Base-by-base conservation (phyloP, 345 rosid species). In the Anacardium occidentale region DNA sequence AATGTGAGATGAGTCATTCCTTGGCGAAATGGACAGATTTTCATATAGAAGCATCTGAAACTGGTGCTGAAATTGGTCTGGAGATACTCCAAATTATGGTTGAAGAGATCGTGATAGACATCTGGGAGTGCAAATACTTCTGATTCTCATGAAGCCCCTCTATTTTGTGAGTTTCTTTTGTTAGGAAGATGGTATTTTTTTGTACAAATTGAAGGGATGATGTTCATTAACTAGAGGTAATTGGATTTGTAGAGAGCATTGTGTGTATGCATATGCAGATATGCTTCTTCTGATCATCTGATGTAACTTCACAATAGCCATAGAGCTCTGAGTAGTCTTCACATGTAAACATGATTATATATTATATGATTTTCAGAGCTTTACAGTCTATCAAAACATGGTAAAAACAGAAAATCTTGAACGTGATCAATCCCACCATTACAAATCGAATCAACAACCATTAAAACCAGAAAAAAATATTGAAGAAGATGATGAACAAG, bases 21-120 rank as follows among this genome's bases (percentile, higher is more conserved):
- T 74, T 87, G 52, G 94, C 88, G 60, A 91, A 87, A 76, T 94
- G 93, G 98, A 74, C 80, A 11, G 90, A 89, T 74, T 83, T 90
- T 45, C 90, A 87, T 24, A 74, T 83, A 0, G 92, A 89, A 78
- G 72, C 78, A 32, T 81, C 79, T 55, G 97, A 91, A 78, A 45
- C 77, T 68, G 98, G 87, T 13, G 75, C 78, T 25, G 86, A 87
- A 69, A 82, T 92, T 12, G 92, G 83, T 12, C 62, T 73, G 62
- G 88, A 88, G 57, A 91, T 92, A 20, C 86, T 89, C 62, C 37
- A 72, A 61, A 62, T 55, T 71, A 69, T 92, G 73, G 75, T 95
- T 18, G 91, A 88, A 59, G 96, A 91, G 82, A 71, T 87, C 67
- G 76, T 83, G 20, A 68, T 21, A 1, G 97, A 90, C 71, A 72